Evolutionary conservation across 2,329 filamentous ascomycete genomes (phyloP), one percentile per base, ranked within the genome.

Genomic region (Fusarium setosum): DNA sequence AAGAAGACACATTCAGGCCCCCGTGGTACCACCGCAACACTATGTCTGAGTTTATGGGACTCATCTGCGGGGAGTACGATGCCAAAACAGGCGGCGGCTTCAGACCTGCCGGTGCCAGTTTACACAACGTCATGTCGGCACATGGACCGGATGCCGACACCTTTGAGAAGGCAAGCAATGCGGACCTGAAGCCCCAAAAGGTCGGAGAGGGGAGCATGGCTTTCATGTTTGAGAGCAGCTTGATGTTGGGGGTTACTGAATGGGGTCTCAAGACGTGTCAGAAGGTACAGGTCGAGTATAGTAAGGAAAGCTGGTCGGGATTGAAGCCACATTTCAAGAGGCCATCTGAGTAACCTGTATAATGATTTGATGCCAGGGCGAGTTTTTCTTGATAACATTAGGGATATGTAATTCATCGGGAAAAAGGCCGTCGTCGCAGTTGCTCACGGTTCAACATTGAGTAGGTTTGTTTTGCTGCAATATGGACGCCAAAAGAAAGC

Each of bases 1-100:
- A 84, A 9, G 88, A 91, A 71, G 84, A 90, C 72, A 92, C 90
- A 0, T 92, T 92, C 82, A 84, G 90, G 3, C 88, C 89, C 11
- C 90, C 90, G 0, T 92, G 89, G 83, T 92, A 90, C 78, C 90
- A 92, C 76, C 84, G 88, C 68, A 91, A 90, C 79, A 88, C 86
- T 24, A 89, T 89, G 81, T 86, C 83, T 48, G 88, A 91, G 76
- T 89, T 90, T 76, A 88, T 88, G 86, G 87, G 86, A 1, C 76
- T 89, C 21, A 84, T 89, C 52, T 74, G 78, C 44, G 86, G 86
- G 5, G 81, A 79, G 4, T 89, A 90, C 70, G 86, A 90, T 58
- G 88, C 89, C 79, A 85, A 91, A 75, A 81, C 70, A 74, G 88
- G 79, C 0, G 79, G 81, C 13, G 86, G 85, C 1, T 89, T 89